Base-by-base conservation (phyloP, 140 eudicot genomes). In the Stevia rebaudiana region DNA sequence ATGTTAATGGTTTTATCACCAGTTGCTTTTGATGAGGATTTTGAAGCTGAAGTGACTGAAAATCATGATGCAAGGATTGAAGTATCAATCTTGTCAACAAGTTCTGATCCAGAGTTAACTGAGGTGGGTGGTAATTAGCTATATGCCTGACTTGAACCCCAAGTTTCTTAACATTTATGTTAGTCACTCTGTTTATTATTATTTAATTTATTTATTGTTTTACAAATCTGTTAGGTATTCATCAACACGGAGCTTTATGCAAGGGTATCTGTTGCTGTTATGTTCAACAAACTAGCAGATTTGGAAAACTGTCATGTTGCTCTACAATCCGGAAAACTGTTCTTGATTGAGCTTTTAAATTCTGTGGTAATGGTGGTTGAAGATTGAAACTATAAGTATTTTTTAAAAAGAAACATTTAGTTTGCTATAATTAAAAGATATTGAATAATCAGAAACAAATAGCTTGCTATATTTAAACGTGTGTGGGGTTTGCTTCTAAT, bases 1-100 rank as follows among this genome's bases (percentile, higher is more conserved):
- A 31, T 56, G 48, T 30, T 61, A 2, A 24, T 56, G 16, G 35
- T 71, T 49, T 67, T 60, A 52, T 36, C 25, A 24, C 0, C 74
- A 88, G 97, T 94, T 84, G 99, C 97, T 61, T 94, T 94, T 57
- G 97, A 94, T 70, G 99, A 94, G 79, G 99, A 94, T 78, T 94
- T 88, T 80, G 95, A 94, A 86, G 90, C 88, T 74, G 99, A 94
- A 84, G 72, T 94, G 76, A 70, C 82, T 42, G 95, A 83, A 66
- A 94, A 94, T 79, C 75, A 30, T 60, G 99, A 88, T 73, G 97
- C 97, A 49, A 94, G 82, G 79, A 71, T 69, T 68, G 97, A 94
- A 82, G 84, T 88, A 36, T 85, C 94, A 55, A 39, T 80, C 28
- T 70, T 94, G 76, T 82, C 99, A 22, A 78, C 78, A 74, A 83